Base-by-base conservation (phyloP, 2,329 filamentous ascomycete genomes). In the Calonectria crousiana region DNA sequence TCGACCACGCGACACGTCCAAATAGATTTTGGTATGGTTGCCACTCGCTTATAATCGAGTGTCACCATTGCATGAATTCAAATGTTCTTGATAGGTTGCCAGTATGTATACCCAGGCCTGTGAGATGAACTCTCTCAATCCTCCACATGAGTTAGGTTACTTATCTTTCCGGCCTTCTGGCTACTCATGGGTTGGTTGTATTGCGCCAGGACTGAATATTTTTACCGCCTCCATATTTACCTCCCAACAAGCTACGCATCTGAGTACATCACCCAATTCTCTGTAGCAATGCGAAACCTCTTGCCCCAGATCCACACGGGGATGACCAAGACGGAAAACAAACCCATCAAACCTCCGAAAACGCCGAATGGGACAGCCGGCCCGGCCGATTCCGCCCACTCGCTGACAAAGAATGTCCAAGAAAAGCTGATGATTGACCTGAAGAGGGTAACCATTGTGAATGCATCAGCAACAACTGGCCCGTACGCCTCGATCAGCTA, bases 321-420 rank as follows among this genome's bases (percentile, higher is more conserved):
- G 14, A 86, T 72, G 1, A 81, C 81, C 9, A 87, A 28, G 16
- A 87, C 66, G 1, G 84, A 79, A 76, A 91, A 90, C 0, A 89
- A 32, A 0, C 87, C 88, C 87, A 90, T 87, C 2, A 90, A 77
- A 80, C 88, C 87, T 0, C 86, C 88, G 74, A 90, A 90, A 4
- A 90, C 85, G 0, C 89, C 89, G 79, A 90, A 91, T 0, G 88
- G 86, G 67, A 88, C 81, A 0, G 89, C 85, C 1, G 85, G 76
- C 0, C 89, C 89, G 0, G 78, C 80, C 0, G 81, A 62, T 1
- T 81, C 76, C 0, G 89, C 83, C 89, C 89, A 91, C 5, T 85
- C 82, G 3, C 85, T 84, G 0, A 88, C 86, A 56, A 91, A 90
- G 69, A 90, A 90, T 0, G 88, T 89, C 88, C 89, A 91, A 0